A percentile compares a stretch with the other conserved stretches of the same genome.
phyloP scores from a whole-genome alignment of 2,329 filamentous ascomycete species.

The Penicillium psychrosexuale region DNA sequence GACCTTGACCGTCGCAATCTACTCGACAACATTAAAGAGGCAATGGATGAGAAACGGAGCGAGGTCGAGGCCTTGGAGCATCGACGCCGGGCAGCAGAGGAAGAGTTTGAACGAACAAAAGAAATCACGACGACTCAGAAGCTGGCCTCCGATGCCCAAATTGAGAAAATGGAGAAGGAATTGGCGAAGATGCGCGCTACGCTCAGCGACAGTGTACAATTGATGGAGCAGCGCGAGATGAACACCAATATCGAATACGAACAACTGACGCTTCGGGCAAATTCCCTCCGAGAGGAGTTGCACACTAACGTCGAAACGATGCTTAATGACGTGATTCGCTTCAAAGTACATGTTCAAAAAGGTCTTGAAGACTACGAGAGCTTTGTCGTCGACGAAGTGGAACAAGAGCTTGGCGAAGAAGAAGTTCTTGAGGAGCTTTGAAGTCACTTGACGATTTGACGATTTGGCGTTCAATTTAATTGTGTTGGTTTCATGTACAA shows the following conservation, averaged over 20 bases:
- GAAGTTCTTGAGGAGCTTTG: slow-evolving; percentile 41
- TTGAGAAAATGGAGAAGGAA: slow-evolving; percentile 98
- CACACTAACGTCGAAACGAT: slow-evolving; percentile 95
- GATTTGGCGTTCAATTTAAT: slow-evolving; percentile 8
- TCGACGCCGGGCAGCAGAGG: slow-evolving; percentile 79
- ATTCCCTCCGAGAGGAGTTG: slow-evolving; percentile 87
- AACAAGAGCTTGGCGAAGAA: slow-evolving; percentile 71
- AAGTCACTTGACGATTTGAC: slow-evolving; percentile 8
- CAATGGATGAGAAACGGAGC: slow-evolving; percentile 89
- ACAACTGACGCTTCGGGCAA: slow-evolving; percentile 80
- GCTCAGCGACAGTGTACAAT: slow-evolving; percentile 78
- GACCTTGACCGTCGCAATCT: slow-evolving; percentile 95
- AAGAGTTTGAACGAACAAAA: slow-evolving; percentile 91
- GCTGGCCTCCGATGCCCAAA: slow-evolving; percentile 83
- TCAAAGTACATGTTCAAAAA: slow-evolving; percentile 96
- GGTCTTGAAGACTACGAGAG: slow-evolving; percentile 89
- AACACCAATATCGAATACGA: slow-evolving; percentile 96
- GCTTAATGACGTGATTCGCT: slow-evolving; percentile 95
- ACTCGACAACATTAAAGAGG: slow-evolving; percentile 91
- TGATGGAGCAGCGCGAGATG: slow-evolving; percentile 94
- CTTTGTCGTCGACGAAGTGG: slow-evolving; percentile 90
- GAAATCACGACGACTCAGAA: slow-evolving; percentile 85
- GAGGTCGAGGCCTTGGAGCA: slow-evolving; percentile 92
- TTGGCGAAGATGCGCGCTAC: slow-evolving; percentile 86
- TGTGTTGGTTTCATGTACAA: slow-evolving; percentile 8